Evolutionary conservation across 1,284 basidiomycete species (phyloP), one percentile per base, ranked within the genome.

Genomic region (Chalciporus sp.): DNA sequence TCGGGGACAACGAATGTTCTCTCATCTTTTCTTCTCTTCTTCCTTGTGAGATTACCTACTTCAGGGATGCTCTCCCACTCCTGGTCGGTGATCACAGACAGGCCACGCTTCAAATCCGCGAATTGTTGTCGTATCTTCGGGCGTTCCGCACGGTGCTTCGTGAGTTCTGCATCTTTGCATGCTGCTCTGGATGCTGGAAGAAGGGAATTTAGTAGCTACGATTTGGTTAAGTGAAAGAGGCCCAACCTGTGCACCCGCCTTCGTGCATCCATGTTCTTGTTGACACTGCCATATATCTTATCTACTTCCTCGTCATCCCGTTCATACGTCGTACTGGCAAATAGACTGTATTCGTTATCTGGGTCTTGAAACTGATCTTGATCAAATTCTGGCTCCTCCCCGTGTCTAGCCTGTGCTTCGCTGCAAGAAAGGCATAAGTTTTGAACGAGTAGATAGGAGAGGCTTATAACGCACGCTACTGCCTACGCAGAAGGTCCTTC

Each of bases 41-140:
- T 95, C 62, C 93, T 85, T 19, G 95, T 96, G 58, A 98, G 79
- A 76, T 98, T 98, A 51, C 93, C 93, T 39, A 97, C 95, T 75
- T 99, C 97, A 14, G 97, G 95, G 62, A 99, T 88, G 63, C 76
- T 86, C 63, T 94, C 92, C 96, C 97, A 98, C 73, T 98, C 94
- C 41, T 84, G 79, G 63, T 98, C 95, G 0, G 92, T 92, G 19
- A 99, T 90, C 7, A 82, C 80, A 7, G 90, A 83, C 27, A 99
- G 74, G 7, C 92, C 92, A 51, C 96, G 85, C 73, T 99, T 99
- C 59, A 99, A 73, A 71, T 99, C 96, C 0, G 94, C 89, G 68
- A 98, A 99, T 68, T 98, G 92, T 61, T 90, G 88, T 64, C 94
- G 92, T 52, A 95, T 92, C 70, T 95, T 95, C 1, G 94, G 94